Percentiles rank a stretch among this genome's conserved stretches.
Conservation (phyloP, 805 yeast genomes). For the Candida mattraensis region DNA sequence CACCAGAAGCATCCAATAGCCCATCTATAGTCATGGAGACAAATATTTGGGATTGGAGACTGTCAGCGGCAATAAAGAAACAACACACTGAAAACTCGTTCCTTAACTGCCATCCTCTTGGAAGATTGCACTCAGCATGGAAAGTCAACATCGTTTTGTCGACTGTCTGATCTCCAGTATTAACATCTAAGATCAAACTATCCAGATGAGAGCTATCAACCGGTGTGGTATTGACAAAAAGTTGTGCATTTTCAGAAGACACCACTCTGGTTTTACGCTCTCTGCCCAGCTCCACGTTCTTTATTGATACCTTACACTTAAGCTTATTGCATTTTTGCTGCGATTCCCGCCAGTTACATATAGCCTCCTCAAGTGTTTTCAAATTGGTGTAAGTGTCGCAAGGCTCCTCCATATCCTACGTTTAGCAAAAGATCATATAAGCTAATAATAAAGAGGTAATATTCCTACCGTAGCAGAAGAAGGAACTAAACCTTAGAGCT, state of each 20-base stretch:
- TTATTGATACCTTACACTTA: constrained; percentile 6
- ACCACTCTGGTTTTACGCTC: constrained; percentile 6
- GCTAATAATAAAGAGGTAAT: constrained; percentile 1
- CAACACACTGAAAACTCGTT: constrained; percentile 11
- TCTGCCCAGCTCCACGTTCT: constrained; percentile 9
- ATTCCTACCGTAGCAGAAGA: constrained; percentile 3
- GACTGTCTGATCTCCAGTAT: constrained; percentile 2
- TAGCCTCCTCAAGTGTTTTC: constrained; percentile 11
- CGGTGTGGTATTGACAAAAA: constrained; percentile 3
- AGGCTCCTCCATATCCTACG: constrained; percentile 3
- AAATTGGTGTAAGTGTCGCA: constrained; percentile 10
- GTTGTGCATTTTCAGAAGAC: constrained; percentile 3
- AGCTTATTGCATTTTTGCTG: constrained; percentile 5
- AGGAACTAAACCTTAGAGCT: constrained; percentile 1
- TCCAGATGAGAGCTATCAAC: constrained; percentile 8
- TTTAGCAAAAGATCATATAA: not conserved
- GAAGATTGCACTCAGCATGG: constrained; percentile 8
- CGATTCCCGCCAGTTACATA: constrained; percentile 12
- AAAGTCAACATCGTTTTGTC: constrained; percentile 9
- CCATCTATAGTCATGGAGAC: constrained; percentile 16
- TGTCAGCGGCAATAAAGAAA: constrained; percentile 11
- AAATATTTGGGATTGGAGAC: constrained; percentile 11
- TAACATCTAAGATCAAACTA: constrained; percentile 9
- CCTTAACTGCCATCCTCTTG: constrained; percentile 12
- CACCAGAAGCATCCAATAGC: constrained; percentile 11